Conservation (phyloP, 2,329 filamentous ascomycete genomes). For the Tolypocladium paradoxum region DNA sequence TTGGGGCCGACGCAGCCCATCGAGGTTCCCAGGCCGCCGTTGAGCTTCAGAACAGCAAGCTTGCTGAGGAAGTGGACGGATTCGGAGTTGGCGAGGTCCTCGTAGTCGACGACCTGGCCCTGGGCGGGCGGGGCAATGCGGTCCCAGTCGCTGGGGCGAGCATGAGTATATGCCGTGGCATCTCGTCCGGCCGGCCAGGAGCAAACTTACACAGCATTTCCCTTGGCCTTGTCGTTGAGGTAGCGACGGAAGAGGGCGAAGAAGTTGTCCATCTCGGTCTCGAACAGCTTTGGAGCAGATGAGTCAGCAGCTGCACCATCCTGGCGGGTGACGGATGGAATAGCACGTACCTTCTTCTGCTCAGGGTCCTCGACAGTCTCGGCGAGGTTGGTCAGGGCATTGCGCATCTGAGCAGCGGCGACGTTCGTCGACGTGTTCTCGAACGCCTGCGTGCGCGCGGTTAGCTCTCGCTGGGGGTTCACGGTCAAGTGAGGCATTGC, state of each 20-base stretch:
- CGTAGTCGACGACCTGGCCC: slow-evolving; percentile 91
- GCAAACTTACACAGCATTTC: slow-evolving; percentile 63
- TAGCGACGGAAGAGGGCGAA: slow-evolving; percentile 97
- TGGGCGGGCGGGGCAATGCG: slow-evolving; percentile 89
- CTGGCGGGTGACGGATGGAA: not conserved
- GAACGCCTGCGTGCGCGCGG: slow-evolving; percentile 58
- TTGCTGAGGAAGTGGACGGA: slow-evolving; percentile 94
- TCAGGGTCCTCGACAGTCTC: slow-evolving; percentile 79
- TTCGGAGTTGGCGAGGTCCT: slow-evolving; percentile 77
- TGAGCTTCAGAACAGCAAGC: slow-evolving; percentile 96
- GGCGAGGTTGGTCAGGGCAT: slow-evolving; percentile 82
- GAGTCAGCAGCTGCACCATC: not conserved
- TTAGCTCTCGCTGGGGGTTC: slow-evolving; percentile 13
- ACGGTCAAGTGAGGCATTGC: not conserved
- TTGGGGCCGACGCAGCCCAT: slow-evolving; percentile 99
- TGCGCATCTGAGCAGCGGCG: slow-evolving; percentile 97
- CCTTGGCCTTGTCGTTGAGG: slow-evolving; percentile 98
- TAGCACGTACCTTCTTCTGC: slow-evolving; percentile 62
- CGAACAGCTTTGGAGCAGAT: slow-evolving; percentile 59
- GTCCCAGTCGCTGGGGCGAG: slow-evolving; percentile 69
- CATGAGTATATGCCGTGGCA: slow-evolving; percentile 8
- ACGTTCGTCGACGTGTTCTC: slow-evolving; percentile 99
- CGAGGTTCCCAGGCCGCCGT: slow-evolving; percentile 96
- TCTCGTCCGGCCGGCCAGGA: not conserved
- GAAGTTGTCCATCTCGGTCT: slow-evolving; percentile 99